Evolutionary conservation across 2,329 filamentous ascomycete species (phyloP).

Genomic region (Alternaria tenuissima): DNA sequence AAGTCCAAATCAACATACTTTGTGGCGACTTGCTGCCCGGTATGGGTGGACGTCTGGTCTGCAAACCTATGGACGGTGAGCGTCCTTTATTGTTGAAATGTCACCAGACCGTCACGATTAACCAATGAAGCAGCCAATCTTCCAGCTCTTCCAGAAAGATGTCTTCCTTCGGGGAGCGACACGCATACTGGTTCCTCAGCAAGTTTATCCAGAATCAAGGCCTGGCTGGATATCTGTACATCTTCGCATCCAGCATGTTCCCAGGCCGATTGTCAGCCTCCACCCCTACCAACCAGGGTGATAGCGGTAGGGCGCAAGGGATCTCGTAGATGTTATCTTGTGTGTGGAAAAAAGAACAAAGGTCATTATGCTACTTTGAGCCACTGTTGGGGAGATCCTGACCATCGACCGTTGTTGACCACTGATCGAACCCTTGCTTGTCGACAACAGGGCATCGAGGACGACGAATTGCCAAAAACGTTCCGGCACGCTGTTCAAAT

Average conservation of each 20-base stretch:
- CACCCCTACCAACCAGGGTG: background rate
- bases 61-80: no score
- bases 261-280: background rate
- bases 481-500: background rate
- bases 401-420: background rate
- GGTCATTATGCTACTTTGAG: background rate
- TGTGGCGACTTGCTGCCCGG: no score
- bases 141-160: background rate
- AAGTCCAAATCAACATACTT: no score
- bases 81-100: fast-evolving
- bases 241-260: background rate
- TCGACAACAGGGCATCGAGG: background rate
- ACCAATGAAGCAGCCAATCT: no score
- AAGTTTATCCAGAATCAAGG: background rate
- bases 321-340: background rate
- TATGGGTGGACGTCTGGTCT: no score
- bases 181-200: fast-evolving
- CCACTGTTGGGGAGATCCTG: background rate
- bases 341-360: background rate
- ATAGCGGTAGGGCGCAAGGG: background rate
- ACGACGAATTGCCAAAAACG: background rate
- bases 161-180: background rate
- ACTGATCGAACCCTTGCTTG: background rate
- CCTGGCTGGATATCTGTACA: background rate
- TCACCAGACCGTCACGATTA: no score